phyloP scores from a whole-genome alignment of 441 rosid species.

The Macaranga tanarius region DNA sequence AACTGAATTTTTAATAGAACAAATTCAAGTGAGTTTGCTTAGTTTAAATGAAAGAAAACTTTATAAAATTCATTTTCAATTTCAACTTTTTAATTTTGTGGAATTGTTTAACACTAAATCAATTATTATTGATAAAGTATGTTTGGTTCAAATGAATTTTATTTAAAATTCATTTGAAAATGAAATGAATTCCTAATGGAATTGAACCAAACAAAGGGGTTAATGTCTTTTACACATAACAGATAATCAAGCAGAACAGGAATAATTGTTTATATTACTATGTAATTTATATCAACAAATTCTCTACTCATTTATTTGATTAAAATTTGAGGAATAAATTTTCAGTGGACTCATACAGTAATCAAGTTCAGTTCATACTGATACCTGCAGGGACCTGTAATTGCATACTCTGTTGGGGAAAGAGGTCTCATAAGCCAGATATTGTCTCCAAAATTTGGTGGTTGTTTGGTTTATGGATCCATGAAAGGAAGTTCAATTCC shows the following conservation, averaged over 20 bases:
- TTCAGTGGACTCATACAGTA: background rate
- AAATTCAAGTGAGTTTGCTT: too few relatives aligned
- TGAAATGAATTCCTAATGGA: too few relatives aligned
- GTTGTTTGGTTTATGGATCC: slow-evolving; percentile 56
- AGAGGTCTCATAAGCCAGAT: slow-evolving; percentile 59
- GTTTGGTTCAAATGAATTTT: too few relatives aligned
- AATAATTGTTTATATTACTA: background rate
- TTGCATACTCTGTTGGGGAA: slow-evolving; percentile 53
- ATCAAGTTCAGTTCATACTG: background rate
- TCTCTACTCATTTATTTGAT: background rate
- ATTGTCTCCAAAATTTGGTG: slow-evolving; percentile 59
- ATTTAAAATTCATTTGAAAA: too few relatives aligned
- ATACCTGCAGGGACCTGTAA: slow-evolving; percentile 45
- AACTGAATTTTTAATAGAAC: too few relatives aligned
- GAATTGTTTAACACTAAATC: too few relatives aligned
- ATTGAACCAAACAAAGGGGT: too few relatives aligned
- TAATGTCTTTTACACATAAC: background rate
- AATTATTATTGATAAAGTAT: too few relatives aligned
- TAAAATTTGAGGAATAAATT: background rate
- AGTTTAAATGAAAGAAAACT: too few relatives aligned
- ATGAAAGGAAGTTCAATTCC: slow-evolving; percentile 46
- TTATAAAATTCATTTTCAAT: too few relatives aligned
- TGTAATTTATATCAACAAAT: background rate
- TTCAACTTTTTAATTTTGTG: too few relatives aligned
- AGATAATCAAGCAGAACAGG: background rate